Conservation (phyloP, 2,329 filamentous ascomycete genomes). For the Paracoccidioides brasiliensis region DNA sequence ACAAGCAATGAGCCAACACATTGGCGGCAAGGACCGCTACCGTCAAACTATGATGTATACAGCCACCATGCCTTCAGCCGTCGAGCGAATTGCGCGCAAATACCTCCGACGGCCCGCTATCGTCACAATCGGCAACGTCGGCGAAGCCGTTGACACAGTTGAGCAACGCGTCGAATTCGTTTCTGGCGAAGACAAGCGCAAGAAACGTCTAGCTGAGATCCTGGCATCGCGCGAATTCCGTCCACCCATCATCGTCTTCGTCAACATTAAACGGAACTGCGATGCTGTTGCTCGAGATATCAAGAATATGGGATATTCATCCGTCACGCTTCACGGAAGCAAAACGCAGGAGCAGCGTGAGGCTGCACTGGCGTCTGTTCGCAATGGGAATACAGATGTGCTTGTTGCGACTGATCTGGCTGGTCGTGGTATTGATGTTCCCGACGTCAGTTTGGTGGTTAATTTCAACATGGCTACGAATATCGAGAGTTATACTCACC, state of each 20-base stretch:
- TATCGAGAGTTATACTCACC: constrained; percentile 93
- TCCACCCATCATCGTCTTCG: constrained; percentile 93
- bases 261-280: constrained; percentile 99
- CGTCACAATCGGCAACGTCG: constrained; percentile 84
- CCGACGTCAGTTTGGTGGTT: constrained; percentile 82
- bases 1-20: constrained; percentile 65
- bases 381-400: constrained; percentile 67
- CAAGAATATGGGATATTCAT: constrained; percentile 80
- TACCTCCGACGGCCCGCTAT: constrained; percentile 88
- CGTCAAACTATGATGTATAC: constrained; percentile 99
- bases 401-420: constrained; percentile 93
- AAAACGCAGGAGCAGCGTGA: constrained; percentile 98
- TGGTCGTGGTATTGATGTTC: constrained; percentile 93
- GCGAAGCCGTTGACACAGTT: constrained; percentile 93
- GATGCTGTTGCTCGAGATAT: constrained; percentile 90
- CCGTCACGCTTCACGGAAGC: constrained; percentile 82
- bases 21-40: constrained; percentile 67
- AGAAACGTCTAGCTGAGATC: constrained; percentile 90
- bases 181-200: constrained; percentile 81
- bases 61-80: constrained; percentile 84
- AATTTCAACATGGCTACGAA: constrained; percentile 97
- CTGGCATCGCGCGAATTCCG: constrained; percentile 66
- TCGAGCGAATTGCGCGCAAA: constrained; percentile 93
- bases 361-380: constrained; percentile 73
- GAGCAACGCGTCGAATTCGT: constrained; percentile 94